Conservation (phyloP, 495 filamentous ascomycete genomes). For the Staphylotrichum longicolle region DNA sequence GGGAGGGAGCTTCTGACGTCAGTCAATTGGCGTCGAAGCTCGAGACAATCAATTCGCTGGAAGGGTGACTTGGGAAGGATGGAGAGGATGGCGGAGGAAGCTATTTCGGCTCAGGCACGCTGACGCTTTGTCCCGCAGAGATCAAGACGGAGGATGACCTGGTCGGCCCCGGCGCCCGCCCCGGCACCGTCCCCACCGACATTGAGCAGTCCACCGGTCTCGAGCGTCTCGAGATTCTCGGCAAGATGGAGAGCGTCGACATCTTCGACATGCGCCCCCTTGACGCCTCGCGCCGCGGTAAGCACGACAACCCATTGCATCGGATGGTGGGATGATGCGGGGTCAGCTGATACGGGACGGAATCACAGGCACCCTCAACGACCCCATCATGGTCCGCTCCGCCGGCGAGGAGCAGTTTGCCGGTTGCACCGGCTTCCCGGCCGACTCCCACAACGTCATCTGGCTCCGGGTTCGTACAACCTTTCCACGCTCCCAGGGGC, state of each 20-base stretch:
- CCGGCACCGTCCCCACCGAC: conserved; percentile 88
- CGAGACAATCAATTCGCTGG: neutral
- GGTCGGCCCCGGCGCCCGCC: conserved; percentile 70
- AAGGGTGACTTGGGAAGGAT: neutral
- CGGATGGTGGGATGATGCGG: neutral
- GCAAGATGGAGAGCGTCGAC: conserved; percentile 98
- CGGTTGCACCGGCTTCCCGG: conserved; percentile 92
- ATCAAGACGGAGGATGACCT: conserved; percentile 80
- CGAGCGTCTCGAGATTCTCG: conserved; percentile 96
- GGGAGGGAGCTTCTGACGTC: conserved; percentile 16
- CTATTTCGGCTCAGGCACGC: neutral
- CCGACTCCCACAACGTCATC: conserved; percentile 82
- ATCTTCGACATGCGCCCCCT: conserved; percentile 98
- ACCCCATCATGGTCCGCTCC: conserved; percentile 86
- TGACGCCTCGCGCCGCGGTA: conserved; percentile 71
- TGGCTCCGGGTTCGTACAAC: conserved; percentile 76
- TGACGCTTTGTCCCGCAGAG: conserved; percentile 54
- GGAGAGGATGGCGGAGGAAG: neutral
- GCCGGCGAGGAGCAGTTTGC: conserved; percentile 94
- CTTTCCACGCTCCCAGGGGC: neutral
- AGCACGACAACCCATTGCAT: conserved; percentile 32
- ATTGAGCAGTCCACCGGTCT: conserved; percentile 92
- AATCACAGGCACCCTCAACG: conserved; percentile 73
- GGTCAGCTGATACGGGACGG: conserved; percentile 7
- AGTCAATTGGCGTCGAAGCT: conserved; percentile 15